phyloP scores from a whole-genome alignment of 352 stramenopile genomes.

The Phytophthora uliginosa region DNA sequence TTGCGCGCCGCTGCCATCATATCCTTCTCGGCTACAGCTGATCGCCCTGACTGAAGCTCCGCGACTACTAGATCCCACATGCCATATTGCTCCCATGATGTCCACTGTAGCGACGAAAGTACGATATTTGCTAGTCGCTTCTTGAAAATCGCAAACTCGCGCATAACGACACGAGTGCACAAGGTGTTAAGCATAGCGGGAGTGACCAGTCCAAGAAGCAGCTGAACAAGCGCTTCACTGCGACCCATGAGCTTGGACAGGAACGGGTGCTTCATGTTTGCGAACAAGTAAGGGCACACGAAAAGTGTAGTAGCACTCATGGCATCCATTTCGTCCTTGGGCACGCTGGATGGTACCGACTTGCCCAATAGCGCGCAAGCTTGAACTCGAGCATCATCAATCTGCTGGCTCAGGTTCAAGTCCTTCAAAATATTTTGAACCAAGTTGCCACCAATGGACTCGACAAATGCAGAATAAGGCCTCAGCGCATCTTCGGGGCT shows the following conservation, averaged over 20 bases:
- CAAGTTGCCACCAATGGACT: slow-evolving; percentile 61
- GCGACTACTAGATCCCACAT: slow-evolving; percentile 84
- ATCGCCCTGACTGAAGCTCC: slow-evolving; percentile 60
- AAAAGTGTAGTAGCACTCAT: slow-evolving; percentile 68
- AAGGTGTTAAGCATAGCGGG: slow-evolving; percentile 69
- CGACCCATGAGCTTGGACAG: slow-evolving; percentile 70
- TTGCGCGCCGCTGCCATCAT: slow-evolving; percentile 72
- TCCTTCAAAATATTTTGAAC: slow-evolving; percentile 73
- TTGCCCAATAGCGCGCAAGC: slow-evolving; percentile 68
- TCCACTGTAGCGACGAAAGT: slow-evolving; percentile 84
- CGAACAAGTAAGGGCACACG: slow-evolving; percentile 77
- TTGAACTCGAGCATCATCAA: slow-evolving; percentile 78
- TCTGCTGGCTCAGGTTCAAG: slow-evolving; percentile 77
- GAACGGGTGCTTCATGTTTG: slow-evolving; percentile 69
- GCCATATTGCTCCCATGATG: slow-evolving; percentile 84
- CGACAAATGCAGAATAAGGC: slow-evolving; percentile 76
- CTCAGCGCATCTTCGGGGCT: slow-evolving; percentile 63
- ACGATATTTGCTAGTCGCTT: slow-evolving; percentile 78
- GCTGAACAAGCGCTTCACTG: slow-evolving; percentile 75
- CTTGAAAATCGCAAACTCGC: slow-evolving; percentile 82
- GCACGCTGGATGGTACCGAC: slow-evolving; percentile 20
- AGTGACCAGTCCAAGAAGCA: slow-evolving; percentile 71
- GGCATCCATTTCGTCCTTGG: slow-evolving; percentile 72
- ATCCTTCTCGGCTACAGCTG: slow-evolving; percentile 52
- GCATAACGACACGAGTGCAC: slow-evolving; percentile 70